Percentiles rank a stretch among this genome's conserved stretches.
phyloP scores from a whole-genome alignment of 2,329 filamentous ascomycete species.

The Blumeria hordei region DNA sequence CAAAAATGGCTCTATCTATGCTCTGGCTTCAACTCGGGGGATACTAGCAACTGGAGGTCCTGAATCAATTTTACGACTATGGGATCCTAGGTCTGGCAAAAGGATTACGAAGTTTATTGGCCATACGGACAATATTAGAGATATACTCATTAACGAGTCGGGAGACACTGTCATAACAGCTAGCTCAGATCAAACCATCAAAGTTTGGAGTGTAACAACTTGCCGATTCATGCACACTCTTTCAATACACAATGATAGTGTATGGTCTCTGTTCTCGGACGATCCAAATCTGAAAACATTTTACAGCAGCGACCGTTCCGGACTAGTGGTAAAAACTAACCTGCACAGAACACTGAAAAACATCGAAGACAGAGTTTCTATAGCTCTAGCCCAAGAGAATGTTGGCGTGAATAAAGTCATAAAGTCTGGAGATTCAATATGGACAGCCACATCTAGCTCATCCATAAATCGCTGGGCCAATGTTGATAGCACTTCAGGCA shows the following conservation, averaged over 20 bases:
- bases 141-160: conserved; percentile 69
- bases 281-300: conserved; percentile 70
- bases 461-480: conserved; percentile 57
- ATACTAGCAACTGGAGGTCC: conserved; percentile 83
- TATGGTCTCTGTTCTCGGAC: conserved; percentile 86
- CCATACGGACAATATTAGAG: conserved; percentile 81
- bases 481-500: conserved; percentile 51
- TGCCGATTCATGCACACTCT: conserved; percentile 94
- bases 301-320: conserved; percentile 83
- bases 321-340: conserved; percentile 89
- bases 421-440: conserved; percentile 29
- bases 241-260: conserved; percentile 96
- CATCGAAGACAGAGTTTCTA: conserved; percentile 65
- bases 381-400: conserved; percentile 83
- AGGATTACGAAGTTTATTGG: conserved; percentile 90
- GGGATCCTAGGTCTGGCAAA: conserved; percentile 75
- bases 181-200: conserved; percentile 89
- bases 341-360: conserved; percentile 47
- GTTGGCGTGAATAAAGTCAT: conserved; percentile 50
- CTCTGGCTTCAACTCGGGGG: conserved; percentile 53
- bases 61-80: conserved; percentile 76
- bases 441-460: conserved; percentile 49
- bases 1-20: conserved; percentile 90
- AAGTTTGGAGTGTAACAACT: conserved; percentile 89
- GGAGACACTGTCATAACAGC: conserved; percentile 84